A percentile compares a stretch with the other conserved stretches of the same genome.
phyloP scores from a whole-genome alignment of 768 basidiomycete species.

The Termitomyces sp. region DNA sequence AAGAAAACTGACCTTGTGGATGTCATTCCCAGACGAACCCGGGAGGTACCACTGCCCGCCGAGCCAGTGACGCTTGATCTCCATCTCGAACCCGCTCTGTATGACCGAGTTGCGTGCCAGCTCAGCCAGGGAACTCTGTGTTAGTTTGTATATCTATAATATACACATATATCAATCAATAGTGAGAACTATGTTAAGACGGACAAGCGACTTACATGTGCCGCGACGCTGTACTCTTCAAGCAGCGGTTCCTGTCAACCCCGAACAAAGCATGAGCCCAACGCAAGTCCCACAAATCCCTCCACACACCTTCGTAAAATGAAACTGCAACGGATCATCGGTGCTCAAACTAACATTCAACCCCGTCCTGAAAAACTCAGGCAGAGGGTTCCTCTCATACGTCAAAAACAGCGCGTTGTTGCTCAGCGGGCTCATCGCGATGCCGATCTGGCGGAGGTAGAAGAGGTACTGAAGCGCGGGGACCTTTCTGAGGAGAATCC shows the following conservation, averaged over 20 bases:
- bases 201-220: constrained; percentile 59
- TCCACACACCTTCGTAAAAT: constrained; percentile 84
- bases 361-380: constrained; percentile 94
- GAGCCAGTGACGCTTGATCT: constrained; percentile 92
- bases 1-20: constrained; percentile 70
- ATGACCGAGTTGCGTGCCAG: constrained; percentile 96
- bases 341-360: constrained; percentile 95
- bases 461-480: constrained; percentile 96
- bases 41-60: constrained; percentile 92
- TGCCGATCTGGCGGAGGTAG: constrained; percentile 96
- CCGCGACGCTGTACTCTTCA: constrained; percentile 97
- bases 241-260: constrained; percentile 74
- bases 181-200: no score
- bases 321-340: constrained; percentile 94
- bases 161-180: no score
- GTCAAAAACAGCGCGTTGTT: constrained; percentile 97
- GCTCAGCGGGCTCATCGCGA: constrained; percentile 97
- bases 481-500: constrained; percentile 96
- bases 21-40: constrained; percentile 92
- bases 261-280: neutral
- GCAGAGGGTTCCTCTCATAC: constrained; percentile 95
- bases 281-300: neutral
- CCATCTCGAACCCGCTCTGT: constrained; percentile 98
- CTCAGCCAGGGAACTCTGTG: constrained; percentile 91
- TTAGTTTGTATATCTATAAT: constrained; percentile 87